phyloP scores from a whole-genome alignment of 306 rosid genomes.

The Fragaria iinumae region DNA sequence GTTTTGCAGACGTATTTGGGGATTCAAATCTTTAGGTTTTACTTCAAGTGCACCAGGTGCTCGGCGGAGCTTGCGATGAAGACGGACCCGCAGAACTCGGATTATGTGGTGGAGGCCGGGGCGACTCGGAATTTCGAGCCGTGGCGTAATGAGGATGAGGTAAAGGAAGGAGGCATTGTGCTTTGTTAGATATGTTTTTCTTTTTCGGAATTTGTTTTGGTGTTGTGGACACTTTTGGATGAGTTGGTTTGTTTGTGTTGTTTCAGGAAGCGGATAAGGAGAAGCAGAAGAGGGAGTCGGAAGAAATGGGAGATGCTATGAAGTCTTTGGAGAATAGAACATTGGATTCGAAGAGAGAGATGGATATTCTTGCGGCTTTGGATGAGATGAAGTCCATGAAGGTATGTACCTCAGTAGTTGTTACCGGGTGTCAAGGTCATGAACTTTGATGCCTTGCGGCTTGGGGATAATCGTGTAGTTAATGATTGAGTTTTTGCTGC shows the following conservation, averaged over 20 bases:
- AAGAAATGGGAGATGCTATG: constrained; percentile 93
- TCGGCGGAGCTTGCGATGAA: constrained; percentile 84
- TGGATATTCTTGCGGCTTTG: constrained; percentile 83
- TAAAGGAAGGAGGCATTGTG: neutral
- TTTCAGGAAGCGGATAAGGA: constrained; percentile 33
- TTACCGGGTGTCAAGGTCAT: too few species aligned
- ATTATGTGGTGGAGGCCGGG: constrained; percentile 83
- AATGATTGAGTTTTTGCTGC: neutral
- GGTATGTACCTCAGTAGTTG: constrained; percentile 45
- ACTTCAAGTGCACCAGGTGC: constrained; percentile 85
- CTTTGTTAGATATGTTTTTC: neutral
- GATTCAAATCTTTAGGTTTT: constrained; percentile 79
- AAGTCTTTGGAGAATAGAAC: constrained; percentile 83
- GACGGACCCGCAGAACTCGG: constrained; percentile 91
- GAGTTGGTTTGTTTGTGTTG: neutral
- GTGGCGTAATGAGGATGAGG: constrained; percentile 93
- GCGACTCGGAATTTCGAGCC: constrained; percentile 55
- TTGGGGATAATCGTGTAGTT: too few species aligned
- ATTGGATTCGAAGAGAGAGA: constrained; percentile 74
- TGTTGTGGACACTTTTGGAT: neutral
- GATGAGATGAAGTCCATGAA: constrained; percentile 99
- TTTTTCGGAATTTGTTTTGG: neutral
- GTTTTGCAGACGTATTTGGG: constrained; percentile 75
- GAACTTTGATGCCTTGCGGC: too few species aligned
- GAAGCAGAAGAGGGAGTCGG: constrained; percentile 63